These are phyloP conservation scores for Aspergillus floridensis DNA, from an alignment of 2,329 filamentous ascomycete species.

Conservation along the genomic window DNA sequence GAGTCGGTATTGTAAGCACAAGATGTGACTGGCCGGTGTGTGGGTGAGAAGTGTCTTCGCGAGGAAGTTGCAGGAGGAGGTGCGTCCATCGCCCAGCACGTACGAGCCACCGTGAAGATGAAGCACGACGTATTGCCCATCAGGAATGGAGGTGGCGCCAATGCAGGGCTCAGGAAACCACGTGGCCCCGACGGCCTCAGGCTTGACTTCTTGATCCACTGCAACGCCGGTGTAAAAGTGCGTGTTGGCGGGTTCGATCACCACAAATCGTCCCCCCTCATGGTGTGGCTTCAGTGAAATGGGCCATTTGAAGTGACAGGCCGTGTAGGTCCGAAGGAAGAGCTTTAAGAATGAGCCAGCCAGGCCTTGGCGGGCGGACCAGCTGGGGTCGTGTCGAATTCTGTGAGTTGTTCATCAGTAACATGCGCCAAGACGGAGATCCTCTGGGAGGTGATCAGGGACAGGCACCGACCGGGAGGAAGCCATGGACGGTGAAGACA, in stretches of 20 bases:
- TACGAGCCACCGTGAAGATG: slow-evolving; percentile 22
- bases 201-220: slow-evolving; percentile 10
- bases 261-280: slow-evolving; percentile 13
- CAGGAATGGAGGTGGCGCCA: neutral
- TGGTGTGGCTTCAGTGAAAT: slow-evolving; percentile 12
- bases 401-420: neutral
- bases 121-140: slow-evolving; percentile 14
- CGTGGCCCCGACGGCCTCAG: slow-evolving; percentile 17
- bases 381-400: slow-evolving; percentile 14
- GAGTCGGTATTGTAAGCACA: slow-evolving; percentile 24
- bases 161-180: slow-evolving; percentile 15
- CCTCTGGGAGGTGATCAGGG: neutral
- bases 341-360: slow-evolving; percentile 8
- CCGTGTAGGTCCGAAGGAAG: slow-evolving; percentile 9
- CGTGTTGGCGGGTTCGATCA: slow-evolving; percentile 11
- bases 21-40: slow-evolving; percentile 10
- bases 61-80: slow-evolving; percentile 13
- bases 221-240: slow-evolving; percentile 14
- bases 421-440: too few species aligned
- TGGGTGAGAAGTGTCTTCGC: slow-evolving; percentile 15
- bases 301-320: slow-evolving; percentile 8
- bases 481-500: neutral
- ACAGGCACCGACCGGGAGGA: neutral
- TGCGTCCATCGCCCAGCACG: slow-evolving; percentile 18
- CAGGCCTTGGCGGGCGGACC: slow-evolving; percentile 17